phyloP scores from a whole-genome alignment of 331 rosid genomes.

The Arachis monticola region DNA sequence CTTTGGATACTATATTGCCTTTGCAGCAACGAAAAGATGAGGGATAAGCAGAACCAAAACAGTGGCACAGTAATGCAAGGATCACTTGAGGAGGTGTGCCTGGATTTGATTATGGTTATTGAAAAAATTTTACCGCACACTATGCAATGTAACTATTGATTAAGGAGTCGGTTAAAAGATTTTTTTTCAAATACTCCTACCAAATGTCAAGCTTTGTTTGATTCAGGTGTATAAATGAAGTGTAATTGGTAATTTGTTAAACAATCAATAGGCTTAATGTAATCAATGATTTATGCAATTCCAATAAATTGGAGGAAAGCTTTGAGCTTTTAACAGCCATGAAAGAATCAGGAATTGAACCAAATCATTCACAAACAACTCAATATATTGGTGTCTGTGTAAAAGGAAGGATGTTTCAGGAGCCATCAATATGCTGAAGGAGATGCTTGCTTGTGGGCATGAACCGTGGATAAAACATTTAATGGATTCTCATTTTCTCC shows the following conservation, averaged over 20 bases:
- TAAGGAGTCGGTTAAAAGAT: too few species aligned
- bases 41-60: conserved; percentile 49
- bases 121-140: too few species aligned
- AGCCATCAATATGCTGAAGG: conserved; percentile 48
- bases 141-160: too few species aligned
- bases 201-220: too few species aligned
- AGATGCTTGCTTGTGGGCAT: conserved; percentile 69
- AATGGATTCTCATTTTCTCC: not conserved
- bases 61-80: conserved; percentile 44
- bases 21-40: conserved; percentile 46
- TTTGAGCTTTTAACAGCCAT: conserved; percentile 65
- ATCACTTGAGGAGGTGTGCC: too few species aligned
- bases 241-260: too few species aligned
- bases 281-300: conserved; percentile 65
- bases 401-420: conserved; percentile 52
- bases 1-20: conserved; percentile 60
- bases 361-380: conserved; percentile 80
- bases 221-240: too few species aligned
- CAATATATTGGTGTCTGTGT: conserved; percentile 76
- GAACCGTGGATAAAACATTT: conserved; percentile 79
- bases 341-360: conserved; percentile 64
- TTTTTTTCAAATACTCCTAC: too few species aligned
- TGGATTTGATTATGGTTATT: too few species aligned
- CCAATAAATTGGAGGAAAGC: conserved; percentile 76
- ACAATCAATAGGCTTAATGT: conserved; percentile 32